phyloP scores from a whole-genome alignment of 1,284 basidiomycete species.

The Ustilago cynodontis region DNA sequence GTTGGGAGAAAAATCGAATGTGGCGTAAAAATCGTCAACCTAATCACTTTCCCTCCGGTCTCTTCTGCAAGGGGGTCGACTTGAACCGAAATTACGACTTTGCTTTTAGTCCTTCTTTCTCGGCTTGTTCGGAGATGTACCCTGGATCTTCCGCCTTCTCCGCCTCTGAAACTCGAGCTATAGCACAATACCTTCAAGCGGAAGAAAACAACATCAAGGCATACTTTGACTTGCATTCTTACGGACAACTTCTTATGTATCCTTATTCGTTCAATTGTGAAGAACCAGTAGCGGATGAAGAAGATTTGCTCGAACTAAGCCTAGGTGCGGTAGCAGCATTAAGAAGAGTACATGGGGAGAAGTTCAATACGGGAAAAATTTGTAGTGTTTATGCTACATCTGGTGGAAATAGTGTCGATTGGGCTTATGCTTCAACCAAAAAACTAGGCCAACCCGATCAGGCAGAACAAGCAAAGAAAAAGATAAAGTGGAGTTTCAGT shows the following conservation, averaged over 20 bases:
- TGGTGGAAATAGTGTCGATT: slow-evolving; percentile 74
- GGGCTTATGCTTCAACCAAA: slow-evolving; percentile 74
- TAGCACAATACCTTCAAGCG: slow-evolving; percentile 77
- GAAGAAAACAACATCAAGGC: slow-evolving; percentile 73
- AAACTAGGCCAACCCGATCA: too few relatives aligned
- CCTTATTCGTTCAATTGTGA: slow-evolving; percentile 83
- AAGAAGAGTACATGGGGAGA: slow-evolving; percentile 74
- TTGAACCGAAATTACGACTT: slow-evolving; percentile 77
- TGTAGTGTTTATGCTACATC: slow-evolving; percentile 73
- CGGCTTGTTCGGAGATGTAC: slow-evolving; percentile 46
- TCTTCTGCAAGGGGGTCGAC: slow-evolving; percentile 78
- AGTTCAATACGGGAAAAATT: slow-evolving; percentile 76
- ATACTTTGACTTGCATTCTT: slow-evolving; percentile 83
- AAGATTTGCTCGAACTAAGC: slow-evolving; percentile 83
- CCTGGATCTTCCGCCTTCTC: slow-evolving; percentile 72
- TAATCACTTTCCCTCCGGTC: slow-evolving; percentile 63
- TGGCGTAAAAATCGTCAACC: slow-evolving; percentile 85
- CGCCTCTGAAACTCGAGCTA: slow-evolving; percentile 80
- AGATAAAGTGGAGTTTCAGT: slow-evolving; percentile 80
- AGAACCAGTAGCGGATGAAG: slow-evolving; percentile 79
- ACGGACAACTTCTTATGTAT: slow-evolving; percentile 79
- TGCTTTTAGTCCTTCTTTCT: slow-evolving; percentile 74
- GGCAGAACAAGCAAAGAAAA: slow-evolving; percentile 72
- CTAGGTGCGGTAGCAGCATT: slow-evolving; percentile 79
- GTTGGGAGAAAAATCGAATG: slow-evolving; percentile 76